A percentile compares a stretch with the other conserved stretches of the same genome.
These are phyloP conservation scores for Chloropicon primus DNA, from an alignment of 139 green algal genomes.

Conservation along the genomic window DNA sequence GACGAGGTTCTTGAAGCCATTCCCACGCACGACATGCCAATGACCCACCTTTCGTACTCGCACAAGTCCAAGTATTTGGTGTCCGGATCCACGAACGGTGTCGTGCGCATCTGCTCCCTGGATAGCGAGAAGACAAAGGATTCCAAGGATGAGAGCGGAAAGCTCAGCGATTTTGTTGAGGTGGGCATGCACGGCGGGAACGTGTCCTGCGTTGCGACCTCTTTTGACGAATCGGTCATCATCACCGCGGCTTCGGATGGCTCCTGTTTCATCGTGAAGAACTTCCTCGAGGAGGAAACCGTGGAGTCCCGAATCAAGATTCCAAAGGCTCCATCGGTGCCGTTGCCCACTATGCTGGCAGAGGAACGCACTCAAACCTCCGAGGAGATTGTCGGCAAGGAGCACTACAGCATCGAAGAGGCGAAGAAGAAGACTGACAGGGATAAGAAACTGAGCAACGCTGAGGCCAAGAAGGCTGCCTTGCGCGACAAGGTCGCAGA, in stretches of 20 bases:
- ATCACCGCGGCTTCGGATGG: constrained; percentile 36
- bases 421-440: constrained; percentile 51
- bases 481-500: constrained; percentile 5
- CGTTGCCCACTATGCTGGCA: constrained; percentile 6
- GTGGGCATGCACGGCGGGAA: constrained; percentile 28
- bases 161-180: constrained; percentile 18
- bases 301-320: not conserved
- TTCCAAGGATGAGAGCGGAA: not conserved
- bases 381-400: constrained; percentile 21
- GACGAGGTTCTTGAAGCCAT: not conserved
- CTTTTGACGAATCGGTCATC: constrained; percentile 47
- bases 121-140: not conserved
- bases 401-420: constrained; percentile 55
- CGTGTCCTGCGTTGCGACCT: constrained; percentile 29
- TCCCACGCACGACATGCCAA: not conserved
- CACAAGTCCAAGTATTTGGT: constrained; percentile 8
- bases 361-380: constrained; percentile 8
- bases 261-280: constrained; percentile 20
- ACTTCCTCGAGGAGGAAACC: not conserved
- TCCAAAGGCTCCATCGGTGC: not conserved
- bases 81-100: constrained; percentile 13
- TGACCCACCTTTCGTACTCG: not conserved
- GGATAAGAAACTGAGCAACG: constrained; percentile 42
- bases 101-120: constrained; percentile 4
- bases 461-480: constrained; percentile 27